Evolutionary conservation across 805 yeast genomes (phyloP).

Genomic region (Kodamaea jinghongensis): DNA sequence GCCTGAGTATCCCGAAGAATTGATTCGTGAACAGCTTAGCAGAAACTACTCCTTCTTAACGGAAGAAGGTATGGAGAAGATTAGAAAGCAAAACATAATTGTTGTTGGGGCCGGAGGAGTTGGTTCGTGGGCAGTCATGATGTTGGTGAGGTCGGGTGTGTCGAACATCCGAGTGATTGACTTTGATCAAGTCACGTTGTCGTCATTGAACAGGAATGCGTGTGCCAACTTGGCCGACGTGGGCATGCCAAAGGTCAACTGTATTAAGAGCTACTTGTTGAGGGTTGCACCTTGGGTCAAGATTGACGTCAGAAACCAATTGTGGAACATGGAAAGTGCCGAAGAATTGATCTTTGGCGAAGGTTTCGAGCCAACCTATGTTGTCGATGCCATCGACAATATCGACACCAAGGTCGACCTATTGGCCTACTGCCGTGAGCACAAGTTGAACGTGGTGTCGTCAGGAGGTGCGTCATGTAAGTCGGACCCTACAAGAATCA

Average conservation of each 20-base stretch:
- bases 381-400: conserved; percentile 95
- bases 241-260: conserved; percentile 85
- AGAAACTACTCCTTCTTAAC: conserved; percentile 91
- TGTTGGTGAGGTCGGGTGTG: conserved; percentile 90
- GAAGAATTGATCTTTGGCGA: conserved; percentile 52
- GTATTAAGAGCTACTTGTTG: conserved; percentile 64
- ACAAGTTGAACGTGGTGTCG: conserved; percentile 67
- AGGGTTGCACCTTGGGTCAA: conserved; percentile 93
- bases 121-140: conserved; percentile 93
- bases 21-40: conserved; percentile 88
- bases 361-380: conserved; percentile 62
- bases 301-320: conserved; percentile 70
- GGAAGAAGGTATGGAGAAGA: conserved; percentile 72
- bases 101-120: conserved; percentile 97
- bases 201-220: conserved; percentile 91
- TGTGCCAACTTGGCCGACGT: conserved; percentile 91
- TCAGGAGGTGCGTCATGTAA: conserved; percentile 98
- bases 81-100: conserved; percentile 69
- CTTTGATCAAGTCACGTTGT: conserved; percentile 92
- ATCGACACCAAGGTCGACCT: conserved; percentile 95
- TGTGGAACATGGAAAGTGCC: conserved; percentile 72
- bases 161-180: conserved; percentile 77
- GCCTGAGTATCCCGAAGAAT: conserved; percentile 49
- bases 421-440: conserved; percentile 64
- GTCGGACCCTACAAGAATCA: conserved; percentile 89